Conservation (phyloP, 2,329 filamentous ascomycete species). For the Tolypocladium tundrense region DNA sequence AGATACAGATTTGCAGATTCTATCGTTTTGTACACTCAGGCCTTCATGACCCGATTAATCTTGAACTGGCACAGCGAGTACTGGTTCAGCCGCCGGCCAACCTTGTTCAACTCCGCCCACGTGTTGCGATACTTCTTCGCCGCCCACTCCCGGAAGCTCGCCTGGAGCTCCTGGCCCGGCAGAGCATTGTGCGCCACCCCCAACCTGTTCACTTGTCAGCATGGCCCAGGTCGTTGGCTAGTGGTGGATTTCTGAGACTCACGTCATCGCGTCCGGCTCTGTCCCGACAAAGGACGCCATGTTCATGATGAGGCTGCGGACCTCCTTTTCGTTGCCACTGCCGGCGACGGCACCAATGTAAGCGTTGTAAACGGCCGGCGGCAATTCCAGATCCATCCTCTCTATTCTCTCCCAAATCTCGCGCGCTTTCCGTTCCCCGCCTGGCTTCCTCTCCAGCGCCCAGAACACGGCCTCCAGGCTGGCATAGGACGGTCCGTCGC, state of each 20-base stretch:
- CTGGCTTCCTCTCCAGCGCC: slow-evolving; percentile 56
- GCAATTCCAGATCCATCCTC: slow-evolving; percentile 69
- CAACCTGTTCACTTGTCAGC: slow-evolving; percentile 38
- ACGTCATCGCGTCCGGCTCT: slow-evolving; percentile 61
- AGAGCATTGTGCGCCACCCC: slow-evolving; percentile 69
- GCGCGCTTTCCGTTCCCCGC: slow-evolving; percentile 49
- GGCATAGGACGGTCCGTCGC: slow-evolving; percentile 77
- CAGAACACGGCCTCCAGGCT: slow-evolving; percentile 75
- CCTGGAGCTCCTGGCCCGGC: slow-evolving; percentile 53
- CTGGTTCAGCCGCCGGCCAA: slow-evolving; percentile 34
- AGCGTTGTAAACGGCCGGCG: slow-evolving; percentile 60
- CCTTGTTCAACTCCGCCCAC: slow-evolving; percentile 56
- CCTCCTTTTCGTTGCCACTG: slow-evolving; percentile 60
- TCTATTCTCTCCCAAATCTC: slow-evolving; percentile 62
- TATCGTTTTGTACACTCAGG: slow-evolving; percentile 28
- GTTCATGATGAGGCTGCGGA: slow-evolving; percentile 52
- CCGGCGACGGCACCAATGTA: slow-evolving; percentile 70
- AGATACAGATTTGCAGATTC: slow-evolving; percentile 19
- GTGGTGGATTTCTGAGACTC: slow-evolving; percentile 27
- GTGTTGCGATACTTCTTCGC: slow-evolving; percentile 53
- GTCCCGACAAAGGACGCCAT: slow-evolving; percentile 58
- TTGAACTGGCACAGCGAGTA: slow-evolving; percentile 39
- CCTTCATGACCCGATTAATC: slow-evolving; percentile 35
- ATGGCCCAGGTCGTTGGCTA: no score
- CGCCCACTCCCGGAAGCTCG: slow-evolving; percentile 65